Base-by-base conservation (phyloP, 805 yeast species). In the Myxozyma mucilagina region DNA sequence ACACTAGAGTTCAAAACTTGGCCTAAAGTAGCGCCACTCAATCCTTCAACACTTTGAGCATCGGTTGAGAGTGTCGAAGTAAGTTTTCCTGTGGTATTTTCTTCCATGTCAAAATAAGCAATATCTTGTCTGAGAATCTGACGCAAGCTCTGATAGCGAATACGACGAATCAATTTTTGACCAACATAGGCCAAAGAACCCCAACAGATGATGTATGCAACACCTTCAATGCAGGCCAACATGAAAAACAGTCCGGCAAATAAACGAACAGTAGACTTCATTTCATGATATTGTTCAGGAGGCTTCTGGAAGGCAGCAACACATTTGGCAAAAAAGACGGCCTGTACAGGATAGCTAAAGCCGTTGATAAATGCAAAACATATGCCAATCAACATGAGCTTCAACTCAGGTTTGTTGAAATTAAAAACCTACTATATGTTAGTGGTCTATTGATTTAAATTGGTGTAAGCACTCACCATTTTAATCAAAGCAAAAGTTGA, bases 181-280 rank as follows among this genome's bases (percentile, higher is more conserved):
- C 65, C 51, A 64, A 38, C 42, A 60, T 52, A 51, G 53, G 69
- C n/a, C 16, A 78, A 76, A 6, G 74, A 39, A 18, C 67, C 56
- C n/a, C 78, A 78, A 14, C 79, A 78, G 4, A 75, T 68, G 58
- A 76, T 77, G 1, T 78, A 74, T 35, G 78, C 76, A 49, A 77
- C 76, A 7, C 74, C 68, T 14, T 74, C 69, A 38, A 76, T 68
- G 32, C 72, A 67, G 54, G 74, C 71, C 57, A 75, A 73, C 39
- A 76, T 76, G 29, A 75, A 75, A 52, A 72, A 76, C 67, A 75
- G 31, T 18, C 66, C 62, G 13, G 77, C 77, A 52, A 75, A 78
- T 53, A 73, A 72, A 55, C 77, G 75, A 11, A 76, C 64, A 13
- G 72, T 67, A 0, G 38, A 66, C 67, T 77, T 70, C 78, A 76